phyloP scores from a whole-genome alignment of 345 rosid genomes.

The Linum tenue region DNA sequence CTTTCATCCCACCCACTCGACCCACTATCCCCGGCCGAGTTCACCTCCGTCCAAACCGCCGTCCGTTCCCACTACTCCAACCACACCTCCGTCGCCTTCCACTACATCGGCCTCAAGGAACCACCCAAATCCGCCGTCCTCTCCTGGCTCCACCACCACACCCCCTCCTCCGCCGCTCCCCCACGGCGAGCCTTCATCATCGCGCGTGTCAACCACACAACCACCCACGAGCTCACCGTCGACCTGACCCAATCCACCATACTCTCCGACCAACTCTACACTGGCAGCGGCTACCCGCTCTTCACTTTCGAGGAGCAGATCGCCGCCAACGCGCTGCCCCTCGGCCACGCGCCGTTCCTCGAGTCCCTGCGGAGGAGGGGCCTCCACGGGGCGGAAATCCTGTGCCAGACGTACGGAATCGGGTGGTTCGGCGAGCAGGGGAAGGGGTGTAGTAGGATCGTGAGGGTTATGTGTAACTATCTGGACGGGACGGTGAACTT shows the following conservation, averaged over 20 bases:
- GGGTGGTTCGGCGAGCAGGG: constrained; percentile 34
- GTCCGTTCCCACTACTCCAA: constrained; percentile 9
- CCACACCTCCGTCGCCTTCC: constrained; percentile 17
- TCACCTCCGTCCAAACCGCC: constrained; percentile 12
- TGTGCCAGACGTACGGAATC: constrained; percentile 13
- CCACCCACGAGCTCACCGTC: constrained; percentile 20
- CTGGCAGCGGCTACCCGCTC: constrained; percentile 27
- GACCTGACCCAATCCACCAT: constrained; percentile 13
- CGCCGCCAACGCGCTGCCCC: constrained; percentile 11
- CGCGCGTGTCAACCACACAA: constrained; percentile 20
- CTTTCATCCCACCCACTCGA: constrained; percentile 24
- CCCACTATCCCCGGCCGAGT: constrained; percentile 23
- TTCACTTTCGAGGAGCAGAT: constrained; percentile 22
- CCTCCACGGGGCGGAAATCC: constrained; percentile 24
- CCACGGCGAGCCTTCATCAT: constrained; percentile 32
- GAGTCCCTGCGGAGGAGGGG: constrained; percentile 19
- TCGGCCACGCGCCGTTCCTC: constrained; percentile 21
- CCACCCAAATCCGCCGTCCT: constrained; percentile 23
- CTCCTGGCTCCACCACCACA: constrained; percentile 17
- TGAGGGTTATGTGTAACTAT: constrained; percentile 26
- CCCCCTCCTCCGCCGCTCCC: constrained; percentile 2
- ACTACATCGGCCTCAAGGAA: constrained; percentile 30
- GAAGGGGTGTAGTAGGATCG: constrained; percentile 14
- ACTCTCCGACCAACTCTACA: constrained; percentile 14
- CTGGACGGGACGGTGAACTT: constrained; percentile 28